Evolutionary conservation across 345 rosid genomes (phyloP).

Genomic region (Firmiana major): DNA sequence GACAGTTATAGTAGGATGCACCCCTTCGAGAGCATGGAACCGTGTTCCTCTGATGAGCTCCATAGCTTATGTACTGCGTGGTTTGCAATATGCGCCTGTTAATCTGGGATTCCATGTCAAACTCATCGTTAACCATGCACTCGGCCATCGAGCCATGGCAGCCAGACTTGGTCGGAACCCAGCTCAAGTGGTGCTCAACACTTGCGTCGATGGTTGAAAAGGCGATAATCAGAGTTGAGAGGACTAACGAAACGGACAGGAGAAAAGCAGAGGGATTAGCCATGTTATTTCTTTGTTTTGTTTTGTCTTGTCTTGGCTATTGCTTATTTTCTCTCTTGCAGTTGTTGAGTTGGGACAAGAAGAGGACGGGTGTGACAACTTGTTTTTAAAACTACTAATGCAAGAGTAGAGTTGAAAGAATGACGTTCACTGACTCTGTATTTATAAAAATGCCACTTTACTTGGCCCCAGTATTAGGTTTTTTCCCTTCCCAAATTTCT

Average conservation of each 20-base stretch:
- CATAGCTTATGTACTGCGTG: conserved; percentile 64
- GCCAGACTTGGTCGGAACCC: conserved; percentile 29
- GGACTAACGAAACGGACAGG: conserved; percentile 16
- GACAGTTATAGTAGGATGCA: conserved; percentile 82
- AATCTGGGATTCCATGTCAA: conserved; percentile 60
- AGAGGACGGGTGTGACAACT: conserved; percentile 5
- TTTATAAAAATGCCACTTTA: conserved; percentile 15
- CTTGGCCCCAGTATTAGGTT: neutral
- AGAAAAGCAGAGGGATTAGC: conserved; percentile 29
- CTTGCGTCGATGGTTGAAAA: conserved; percentile 17
- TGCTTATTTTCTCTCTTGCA: neutral
- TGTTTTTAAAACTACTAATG: neutral
- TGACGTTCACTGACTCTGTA: neutral
- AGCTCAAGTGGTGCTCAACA: conserved; percentile 31
- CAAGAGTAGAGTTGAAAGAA: no score
- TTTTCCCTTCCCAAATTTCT: neutral
- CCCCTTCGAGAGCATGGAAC: conserved; percentile 82
- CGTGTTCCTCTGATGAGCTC: conserved; percentile 55
- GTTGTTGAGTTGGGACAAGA: neutral
- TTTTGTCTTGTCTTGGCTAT: conserved; percentile 15
- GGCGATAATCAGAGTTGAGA: conserved; percentile 27
- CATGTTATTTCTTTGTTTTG: conserved; percentile 34
- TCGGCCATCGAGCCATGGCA: conserved; percentile 59
- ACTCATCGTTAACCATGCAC: conserved; percentile 48
- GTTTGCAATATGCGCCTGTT: conserved; percentile 64